A percentile compares a stretch with the other conserved stretches of the same genome.
Evolutionary conservation across 2,329 filamentous ascomycete genomes (phyloP).

Genomic region (Curvularia spicifera): DNA sequence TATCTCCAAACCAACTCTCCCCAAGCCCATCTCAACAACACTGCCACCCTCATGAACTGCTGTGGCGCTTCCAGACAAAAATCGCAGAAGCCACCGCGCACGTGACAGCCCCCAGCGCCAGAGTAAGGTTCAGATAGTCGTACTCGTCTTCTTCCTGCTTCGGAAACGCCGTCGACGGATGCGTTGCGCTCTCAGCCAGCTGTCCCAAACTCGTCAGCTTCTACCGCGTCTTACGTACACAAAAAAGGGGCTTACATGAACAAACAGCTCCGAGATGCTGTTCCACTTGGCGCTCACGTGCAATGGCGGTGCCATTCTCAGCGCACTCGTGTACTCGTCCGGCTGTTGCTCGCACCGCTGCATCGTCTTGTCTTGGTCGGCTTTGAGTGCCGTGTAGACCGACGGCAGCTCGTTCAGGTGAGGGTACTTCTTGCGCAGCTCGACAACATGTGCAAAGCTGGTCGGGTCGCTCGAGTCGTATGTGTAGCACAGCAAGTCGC

Average conservation of each 20-base stretch:
- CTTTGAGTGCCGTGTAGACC: slow-evolving; percentile 92
- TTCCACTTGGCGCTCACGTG: slow-evolving; percentile 96
- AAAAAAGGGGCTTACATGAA: slow-evolving; percentile 62
- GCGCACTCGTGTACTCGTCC: slow-evolving; percentile 82
- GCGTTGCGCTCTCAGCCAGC: slow-evolving; percentile 89
- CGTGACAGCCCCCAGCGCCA: slow-evolving; percentile 76
- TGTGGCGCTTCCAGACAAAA: slow-evolving; percentile 64
- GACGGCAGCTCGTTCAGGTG: slow-evolving; percentile 88
- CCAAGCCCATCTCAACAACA: neutral
- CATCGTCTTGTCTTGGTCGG: slow-evolving; percentile 95
- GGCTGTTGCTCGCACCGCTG: slow-evolving; percentile 87
- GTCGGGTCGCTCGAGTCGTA: slow-evolving; percentile 98
- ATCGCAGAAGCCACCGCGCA: slow-evolving; percentile 65
- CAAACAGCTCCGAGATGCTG: slow-evolving; percentile 92
- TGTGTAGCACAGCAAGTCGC: slow-evolving; percentile 91
- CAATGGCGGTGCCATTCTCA: slow-evolving; percentile 88
- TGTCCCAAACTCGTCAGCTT: slow-evolving; percentile 32
- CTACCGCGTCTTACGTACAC: neutral
- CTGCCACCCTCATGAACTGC: slow-evolving; percentile 12
- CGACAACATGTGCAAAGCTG: slow-evolving; percentile 89
- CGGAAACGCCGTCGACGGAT: slow-evolving; percentile 86
- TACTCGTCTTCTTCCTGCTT: slow-evolving; percentile 82
- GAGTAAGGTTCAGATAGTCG: slow-evolving; percentile 83
- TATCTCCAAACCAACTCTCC: neutral
- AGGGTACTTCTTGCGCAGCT: slow-evolving; percentile 77